Base-by-base conservation (phyloP, 163 green algal species). In the Scenedesmus sp. region DNA sequence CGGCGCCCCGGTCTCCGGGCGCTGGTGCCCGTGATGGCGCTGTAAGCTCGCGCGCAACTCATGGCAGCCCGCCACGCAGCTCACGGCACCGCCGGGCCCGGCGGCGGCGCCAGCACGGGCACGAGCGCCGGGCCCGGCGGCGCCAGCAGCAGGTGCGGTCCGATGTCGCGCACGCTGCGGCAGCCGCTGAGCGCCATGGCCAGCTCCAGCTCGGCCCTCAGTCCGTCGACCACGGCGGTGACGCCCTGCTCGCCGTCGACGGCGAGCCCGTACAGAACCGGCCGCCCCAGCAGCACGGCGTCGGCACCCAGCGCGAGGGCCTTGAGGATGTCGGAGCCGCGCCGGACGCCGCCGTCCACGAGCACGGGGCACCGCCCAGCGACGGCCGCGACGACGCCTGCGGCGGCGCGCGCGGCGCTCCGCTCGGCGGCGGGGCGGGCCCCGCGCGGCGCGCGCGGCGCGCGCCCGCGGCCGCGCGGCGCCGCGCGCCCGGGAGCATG, bases 261-360 rank as follows among this genome's bases (percentile, higher is more conserved):
- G 0, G 93, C 90, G 42, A 98, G 82, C 2, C 87, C 94, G 81
- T 92, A 98, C 80, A 98, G 87, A 53, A 97, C 76, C 18, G 94
- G 94, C 71, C 94, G 81, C 6, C 94, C 94, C 67, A 98, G 64
- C 69, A 97, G 62, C 65, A 98, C 94, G 22, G 84, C 92, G 22
- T 77, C 75, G 3, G 96, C 96, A 0, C 96, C 96, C 20, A 99
- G 80, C 2, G 93, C 92, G 36, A 99, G 75, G 20, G 92, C 94
- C 90, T 98, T 98, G 45, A 98, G 48, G 5, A 97, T 90, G 66
- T 98, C 95, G 1, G 90, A 97, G 24, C 95, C 96, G 1, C 96
- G 64, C 2, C 94, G 87, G 11, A 99, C 79, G 34, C 95, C 95
- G 0, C 96, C 96, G 78, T 99, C 96, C 70, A 99, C 84, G 28